Percentiles rank a stretch among this genome's conserved stretches.
These are phyloP conservation scores for Ormosia emarginata DNA, from an alignment of 306 rosid genomes.

Conservation along the genomic window DNA sequence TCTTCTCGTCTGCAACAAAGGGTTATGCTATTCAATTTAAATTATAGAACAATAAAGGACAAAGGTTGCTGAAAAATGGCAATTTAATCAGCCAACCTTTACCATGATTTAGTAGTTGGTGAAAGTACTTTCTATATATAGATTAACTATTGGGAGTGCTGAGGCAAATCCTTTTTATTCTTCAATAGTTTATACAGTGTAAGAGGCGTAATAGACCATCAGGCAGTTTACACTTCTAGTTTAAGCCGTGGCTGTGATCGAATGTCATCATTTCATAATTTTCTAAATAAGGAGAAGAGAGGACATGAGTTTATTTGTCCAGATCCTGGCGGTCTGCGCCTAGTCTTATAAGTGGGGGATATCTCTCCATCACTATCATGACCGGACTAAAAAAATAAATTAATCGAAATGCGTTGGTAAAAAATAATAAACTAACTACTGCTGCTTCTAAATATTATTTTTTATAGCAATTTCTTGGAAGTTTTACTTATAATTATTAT, in stretches of 20 bases:
- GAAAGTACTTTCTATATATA: constrained; percentile 9
- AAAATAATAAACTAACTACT: too few relatives aligned
- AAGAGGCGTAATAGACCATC: neutral
- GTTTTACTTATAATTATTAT: too few relatives aligned
- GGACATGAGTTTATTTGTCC: neutral
- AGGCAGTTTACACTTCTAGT: neutral
- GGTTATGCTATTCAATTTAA: constrained; percentile 34
- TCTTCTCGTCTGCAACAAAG: neutral
- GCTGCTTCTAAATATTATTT: too few relatives aligned
- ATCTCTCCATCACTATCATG: too few relatives aligned
- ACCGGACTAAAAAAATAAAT: too few relatives aligned
- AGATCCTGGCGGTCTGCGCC: neutral
- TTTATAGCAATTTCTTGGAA: too few relatives aligned
- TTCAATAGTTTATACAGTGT: neutral
- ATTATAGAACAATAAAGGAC: constrained; percentile 20
- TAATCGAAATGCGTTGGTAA: too few relatives aligned
- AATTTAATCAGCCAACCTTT: constrained; percentile 19
- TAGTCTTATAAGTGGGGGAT: too few relatives aligned
- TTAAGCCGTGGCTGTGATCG: neutral
- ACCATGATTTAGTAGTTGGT: neutral
- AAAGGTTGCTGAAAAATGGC: constrained; percentile 32
- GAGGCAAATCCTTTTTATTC: neutral
- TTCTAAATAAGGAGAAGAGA: neutral
- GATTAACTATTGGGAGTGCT: neutral
- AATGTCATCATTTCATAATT: neutral